phyloP scores from a whole-genome alignment of 805 yeast species.

The Naumovozyma dairenensis region DNA sequence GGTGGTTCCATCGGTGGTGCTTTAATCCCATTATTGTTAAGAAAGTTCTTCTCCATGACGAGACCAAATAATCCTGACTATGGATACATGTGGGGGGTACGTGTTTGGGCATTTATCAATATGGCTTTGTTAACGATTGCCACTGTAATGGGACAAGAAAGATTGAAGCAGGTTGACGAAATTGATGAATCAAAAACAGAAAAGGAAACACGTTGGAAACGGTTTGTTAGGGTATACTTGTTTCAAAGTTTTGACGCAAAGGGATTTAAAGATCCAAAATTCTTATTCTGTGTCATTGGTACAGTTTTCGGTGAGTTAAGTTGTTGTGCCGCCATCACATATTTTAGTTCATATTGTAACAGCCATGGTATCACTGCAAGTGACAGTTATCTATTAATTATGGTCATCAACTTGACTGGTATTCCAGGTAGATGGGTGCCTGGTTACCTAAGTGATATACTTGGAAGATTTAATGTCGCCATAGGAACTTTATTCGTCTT shows the following conservation, averaged over 20 bases:
- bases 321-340: conserved; percentile 37
- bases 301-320: conserved; percentile 40
- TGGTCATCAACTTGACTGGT: conserved; percentile 35
- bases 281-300: conserved; percentile 34
- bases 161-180: conserved; percentile 34
- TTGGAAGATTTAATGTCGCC: conserved; percentile 49
- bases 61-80: conserved; percentile 17
- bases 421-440: conserved; percentile 38
- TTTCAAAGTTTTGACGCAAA: conserved; percentile 28
- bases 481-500: conserved; percentile 27
- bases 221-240: conserved; percentile 21
- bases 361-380: conserved; percentile 34
- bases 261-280: conserved; percentile 37
- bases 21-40: conserved; percentile 42
- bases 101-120: conserved; percentile 39
- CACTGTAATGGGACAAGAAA: conserved; percentile 32
- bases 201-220: conserved; percentile 12
- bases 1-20: conserved; percentile 51
- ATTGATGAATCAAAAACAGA: conserved; percentile 15
- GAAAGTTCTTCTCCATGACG: conserved; percentile 32
- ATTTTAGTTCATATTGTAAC: conserved; percentile 41
- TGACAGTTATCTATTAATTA: conserved; percentile 37
- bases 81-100: conserved; percentile 50
- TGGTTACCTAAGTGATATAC: conserved; percentile 34
- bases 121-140: conserved; percentile 30